These are phyloP conservation scores for Eucalyptus coolabah DNA, from an alignment of 345 rosid species.

Conservation along the genomic window DNA sequence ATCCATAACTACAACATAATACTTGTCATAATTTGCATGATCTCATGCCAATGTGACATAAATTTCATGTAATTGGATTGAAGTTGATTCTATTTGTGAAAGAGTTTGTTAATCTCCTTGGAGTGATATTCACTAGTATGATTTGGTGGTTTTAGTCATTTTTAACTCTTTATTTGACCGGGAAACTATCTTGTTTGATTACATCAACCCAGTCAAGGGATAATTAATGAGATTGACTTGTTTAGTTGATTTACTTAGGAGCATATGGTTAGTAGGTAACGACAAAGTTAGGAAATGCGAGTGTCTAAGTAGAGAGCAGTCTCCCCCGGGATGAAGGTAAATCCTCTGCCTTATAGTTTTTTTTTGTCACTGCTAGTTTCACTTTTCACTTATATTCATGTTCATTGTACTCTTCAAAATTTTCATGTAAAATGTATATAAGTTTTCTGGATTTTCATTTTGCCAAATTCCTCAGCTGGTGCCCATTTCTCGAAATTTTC, in stretches of 20 bases:
- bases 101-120: background rate
- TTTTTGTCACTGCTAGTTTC: background rate
- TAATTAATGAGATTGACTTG: background rate
- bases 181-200: background rate
- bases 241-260: background rate
- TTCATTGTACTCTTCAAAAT: background rate
- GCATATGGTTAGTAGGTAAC: background rate
- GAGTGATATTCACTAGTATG: background rate
- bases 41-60: background rate
- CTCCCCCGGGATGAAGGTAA: background rate
- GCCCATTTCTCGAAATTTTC: background rate
- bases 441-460: background rate
- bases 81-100: background rate
- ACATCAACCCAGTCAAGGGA: background rate
- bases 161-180: background rate
- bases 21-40: background rate
- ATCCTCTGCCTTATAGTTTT: background rate
- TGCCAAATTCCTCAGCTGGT: background rate
- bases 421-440: background rate
- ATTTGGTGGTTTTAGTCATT: background rate
- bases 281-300: background rate
- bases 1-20: background rate
- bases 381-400: background rate
- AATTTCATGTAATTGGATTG: background rate
- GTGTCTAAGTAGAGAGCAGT: background rate